Percentiles rank a stretch among this genome's conserved stretches.
Evolutionary conservation across 2,329 filamentous ascomycete species (phyloP).

Genomic region (Alternaria solani): DNA sequence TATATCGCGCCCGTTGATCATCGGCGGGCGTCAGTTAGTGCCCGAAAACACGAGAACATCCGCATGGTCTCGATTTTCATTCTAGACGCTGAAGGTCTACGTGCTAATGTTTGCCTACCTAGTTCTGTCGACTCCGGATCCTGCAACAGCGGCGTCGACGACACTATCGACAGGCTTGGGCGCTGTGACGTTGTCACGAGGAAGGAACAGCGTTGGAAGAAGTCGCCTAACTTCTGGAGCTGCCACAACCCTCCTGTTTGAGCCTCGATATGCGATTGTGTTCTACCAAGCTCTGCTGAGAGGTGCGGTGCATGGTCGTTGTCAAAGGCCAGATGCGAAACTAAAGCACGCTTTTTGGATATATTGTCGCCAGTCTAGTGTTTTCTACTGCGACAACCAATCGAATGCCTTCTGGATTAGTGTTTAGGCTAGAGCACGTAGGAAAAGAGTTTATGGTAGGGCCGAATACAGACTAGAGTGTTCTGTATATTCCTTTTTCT

Average conservation of each 20-base stretch:
- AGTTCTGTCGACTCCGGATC: neutral
- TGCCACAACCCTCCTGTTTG: neutral
- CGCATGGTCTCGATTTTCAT: neutral
- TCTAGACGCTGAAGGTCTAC: neutral
- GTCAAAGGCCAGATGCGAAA: neutral
- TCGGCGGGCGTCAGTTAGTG: too few species aligned
- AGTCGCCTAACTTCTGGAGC: slow-evolving; percentile 1
- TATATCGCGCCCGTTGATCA: too few species aligned
- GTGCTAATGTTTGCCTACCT: neutral
- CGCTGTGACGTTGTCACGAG: neutral
- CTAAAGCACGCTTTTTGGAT: neutral
- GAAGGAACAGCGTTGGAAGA: slow-evolving; percentile 6
- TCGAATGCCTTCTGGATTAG: neutral
- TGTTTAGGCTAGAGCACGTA: neutral
- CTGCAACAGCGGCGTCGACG: slow-evolving; percentile 9
- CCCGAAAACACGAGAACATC: too few species aligned
- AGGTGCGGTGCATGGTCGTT: neutral
- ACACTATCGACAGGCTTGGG: neutral
- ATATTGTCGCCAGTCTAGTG: neutral
- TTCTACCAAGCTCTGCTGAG: neutral
- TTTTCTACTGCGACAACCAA: neutral
- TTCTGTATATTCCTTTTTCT: neutral
- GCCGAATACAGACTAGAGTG: neutral
- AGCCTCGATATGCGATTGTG: neutral
- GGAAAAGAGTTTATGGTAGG: neutral